Percentiles rank a stretch among this genome's conserved stretches.
These are phyloP conservation scores for Gloeopeniophorella convolvens DNA, from an alignment of 768 basidiomycete genomes.

Conservation along the genomic window DNA sequence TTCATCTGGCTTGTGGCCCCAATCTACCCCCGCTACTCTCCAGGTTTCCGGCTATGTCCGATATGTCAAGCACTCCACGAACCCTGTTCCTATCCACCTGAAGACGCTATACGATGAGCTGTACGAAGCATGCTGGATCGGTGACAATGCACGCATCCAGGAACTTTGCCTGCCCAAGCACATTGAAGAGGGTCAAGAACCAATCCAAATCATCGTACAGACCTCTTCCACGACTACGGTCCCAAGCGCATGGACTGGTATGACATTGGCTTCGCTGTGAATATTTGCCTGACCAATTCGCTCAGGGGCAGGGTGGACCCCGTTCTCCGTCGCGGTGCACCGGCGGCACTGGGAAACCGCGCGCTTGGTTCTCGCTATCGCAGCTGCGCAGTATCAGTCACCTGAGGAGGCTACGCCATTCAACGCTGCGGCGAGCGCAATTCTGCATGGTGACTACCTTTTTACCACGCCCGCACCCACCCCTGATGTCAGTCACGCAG, in stretches of 20 bases:
- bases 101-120: conserved; percentile 43
- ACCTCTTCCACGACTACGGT: too few relatives aligned
- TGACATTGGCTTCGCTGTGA: too few relatives aligned
- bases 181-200: conserved; percentile 23
- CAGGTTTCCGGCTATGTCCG: conserved; percentile 26
- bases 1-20: too few relatives aligned
- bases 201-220: conserved; percentile 41
- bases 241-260: too few relatives aligned
- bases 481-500: conserved; percentile 2
- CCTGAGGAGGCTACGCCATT: conserved; percentile 27
- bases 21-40: background rate
- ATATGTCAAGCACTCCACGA: conserved; percentile 15
- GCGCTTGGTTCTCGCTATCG: conserved; percentile 51
- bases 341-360: conserved; percentile 52
- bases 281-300: too few relatives aligned
- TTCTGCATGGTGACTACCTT: conserved; percentile 20
- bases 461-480: background rate
- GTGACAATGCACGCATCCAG: conserved; percentile 45
- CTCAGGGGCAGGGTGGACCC: conserved; percentile 47
- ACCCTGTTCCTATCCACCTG: conserved; percentile 29
- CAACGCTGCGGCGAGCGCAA: conserved; percentile 24
- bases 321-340: conserved; percentile 43
- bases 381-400: conserved; percentile 45
- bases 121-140: conserved; percentile 48
- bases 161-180: conserved; percentile 46